These are phyloP conservation scores for Knoxia roxburghii DNA, from an alignment of 257 asterid species.

Conservation along the genomic window DNA sequence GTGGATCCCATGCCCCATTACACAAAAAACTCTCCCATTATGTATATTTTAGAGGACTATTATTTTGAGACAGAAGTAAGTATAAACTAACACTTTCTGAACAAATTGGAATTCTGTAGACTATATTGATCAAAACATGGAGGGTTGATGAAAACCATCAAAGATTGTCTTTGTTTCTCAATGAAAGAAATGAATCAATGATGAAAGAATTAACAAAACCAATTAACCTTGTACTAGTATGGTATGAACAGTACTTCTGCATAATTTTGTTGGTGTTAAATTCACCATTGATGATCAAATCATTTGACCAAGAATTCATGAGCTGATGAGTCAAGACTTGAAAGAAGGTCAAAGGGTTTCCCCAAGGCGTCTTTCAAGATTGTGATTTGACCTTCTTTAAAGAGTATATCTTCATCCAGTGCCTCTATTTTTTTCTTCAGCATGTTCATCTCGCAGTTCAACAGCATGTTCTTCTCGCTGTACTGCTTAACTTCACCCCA, in stretches of 20 bases:
- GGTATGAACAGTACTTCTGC: slow-evolving; percentile 8
- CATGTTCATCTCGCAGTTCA: slow-evolving; percentile 52
- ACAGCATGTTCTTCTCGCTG: slow-evolving; percentile 71
- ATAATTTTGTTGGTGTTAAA: neutral
- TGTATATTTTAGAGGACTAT: no score
- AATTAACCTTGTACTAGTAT: slow-evolving; percentile 1
- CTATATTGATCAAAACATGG: neutral
- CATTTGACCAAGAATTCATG: slow-evolving; percentile 46
- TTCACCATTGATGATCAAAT: slow-evolving; percentile 14
- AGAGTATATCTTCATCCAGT: slow-evolving; percentile 83
- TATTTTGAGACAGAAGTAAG: no score
- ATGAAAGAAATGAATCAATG: neutral
- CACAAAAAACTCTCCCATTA: no score
- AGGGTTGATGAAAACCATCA: slow-evolving; percentile 1
- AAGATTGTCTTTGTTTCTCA: neutral
- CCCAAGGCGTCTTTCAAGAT: slow-evolving; percentile 71
- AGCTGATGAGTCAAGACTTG: slow-evolving; percentile 50
- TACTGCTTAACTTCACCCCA: slow-evolving; percentile 82
- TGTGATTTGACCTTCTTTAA: slow-evolving; percentile 95
- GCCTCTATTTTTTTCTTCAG: slow-evolving; percentile 80
- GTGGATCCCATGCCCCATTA: no score
- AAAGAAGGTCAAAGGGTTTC: slow-evolving; percentile 75
- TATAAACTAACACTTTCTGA: no score
- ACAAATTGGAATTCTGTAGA: neutral
- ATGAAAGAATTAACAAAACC: neutral